A percentile compares a stretch with the other conserved stretches of the same genome.
phyloP scores from a whole-genome alignment of 257 asterid species.

The Ajuga chamaepitys region DNA sequence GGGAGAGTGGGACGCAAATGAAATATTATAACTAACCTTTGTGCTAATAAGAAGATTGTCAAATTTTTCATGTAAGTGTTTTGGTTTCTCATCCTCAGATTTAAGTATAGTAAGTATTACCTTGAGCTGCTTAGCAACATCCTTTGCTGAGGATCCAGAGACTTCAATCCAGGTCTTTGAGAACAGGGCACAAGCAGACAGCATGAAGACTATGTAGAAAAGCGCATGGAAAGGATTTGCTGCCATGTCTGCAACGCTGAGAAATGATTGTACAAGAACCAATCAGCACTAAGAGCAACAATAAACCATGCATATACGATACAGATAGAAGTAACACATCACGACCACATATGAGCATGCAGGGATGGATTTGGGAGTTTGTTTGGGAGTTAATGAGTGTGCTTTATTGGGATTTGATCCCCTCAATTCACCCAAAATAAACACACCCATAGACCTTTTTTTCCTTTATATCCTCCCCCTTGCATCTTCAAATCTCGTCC shows the following conservation, averaged over 20 bases:
- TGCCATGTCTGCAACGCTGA: slow-evolving; percentile 59
- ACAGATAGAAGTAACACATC: not conserved
- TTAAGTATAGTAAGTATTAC: slow-evolving; percentile 15
- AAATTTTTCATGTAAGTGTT: no score
- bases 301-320: not conserved
- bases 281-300: not conserved
- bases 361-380: no score
- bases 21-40: no score
- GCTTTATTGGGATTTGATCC: no score
- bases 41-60: no score
- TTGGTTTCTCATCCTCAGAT: not conserved
- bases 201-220: slow-evolving; percentile 57
- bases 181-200: slow-evolving; percentile 63
- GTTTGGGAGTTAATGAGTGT: no score
- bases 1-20: no score
- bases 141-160: slow-evolving; percentile 70
- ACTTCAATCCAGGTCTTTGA: slow-evolving; percentile 75
- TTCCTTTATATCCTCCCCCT: no score
- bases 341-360: no score
- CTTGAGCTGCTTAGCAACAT: slow-evolving; percentile 72
- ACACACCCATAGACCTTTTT: no score
- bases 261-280: slow-evolving; percentile 2
- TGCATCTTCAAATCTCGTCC: no score
- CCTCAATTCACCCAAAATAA: no score
- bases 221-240: slow-evolving; percentile 71